These are phyloP conservation scores for Musa itinerans DNA, from an alignment of 176 grass and related monocot genomes.

Conservation along the genomic window DNA sequence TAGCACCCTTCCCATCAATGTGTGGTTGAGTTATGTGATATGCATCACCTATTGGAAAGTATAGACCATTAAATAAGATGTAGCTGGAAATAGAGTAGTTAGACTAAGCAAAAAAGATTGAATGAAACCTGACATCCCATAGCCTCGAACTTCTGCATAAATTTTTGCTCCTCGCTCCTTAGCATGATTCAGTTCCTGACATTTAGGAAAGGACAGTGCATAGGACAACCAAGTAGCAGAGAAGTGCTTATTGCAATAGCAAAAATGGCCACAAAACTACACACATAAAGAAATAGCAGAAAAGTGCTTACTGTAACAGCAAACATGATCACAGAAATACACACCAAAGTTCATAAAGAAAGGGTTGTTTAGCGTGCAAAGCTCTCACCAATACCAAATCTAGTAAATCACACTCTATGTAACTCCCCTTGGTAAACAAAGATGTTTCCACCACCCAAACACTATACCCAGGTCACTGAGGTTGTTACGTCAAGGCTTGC, in stretches of 20 bases:
- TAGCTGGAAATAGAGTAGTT: not conserved
- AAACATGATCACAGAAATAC: too few species aligned
- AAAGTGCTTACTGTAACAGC: too few species aligned
- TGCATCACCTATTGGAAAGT: conserved; percentile 61
- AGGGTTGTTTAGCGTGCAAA: too few species aligned
- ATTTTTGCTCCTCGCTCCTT: conserved; percentile 67
- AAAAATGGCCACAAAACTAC: not conserved
- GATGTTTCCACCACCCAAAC: too few species aligned
- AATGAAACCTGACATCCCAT: conserved; percentile 85
- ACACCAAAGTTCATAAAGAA: too few species aligned
- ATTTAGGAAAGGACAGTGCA: not conserved
- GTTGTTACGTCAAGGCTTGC: too few species aligned
- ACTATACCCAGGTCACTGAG: too few species aligned
- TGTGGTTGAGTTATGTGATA: conserved; percentile 94
- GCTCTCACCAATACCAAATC: too few species aligned
- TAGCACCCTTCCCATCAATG: conserved; percentile 63
- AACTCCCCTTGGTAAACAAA: too few species aligned
- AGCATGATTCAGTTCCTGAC: conserved; percentile 78
- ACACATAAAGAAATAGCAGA: too few species aligned
- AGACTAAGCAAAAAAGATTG: conserved; percentile 7
- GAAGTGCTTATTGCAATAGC: conserved; percentile 3
- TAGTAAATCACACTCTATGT: too few species aligned
- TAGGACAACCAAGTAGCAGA: not conserved
- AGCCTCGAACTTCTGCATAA: conserved; percentile 88
- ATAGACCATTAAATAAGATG: not conserved